phyloP scores from a whole-genome alignment of 2,329 filamentous ascomycete genomes.

The Trichoderma atrobrunneum region DNA sequence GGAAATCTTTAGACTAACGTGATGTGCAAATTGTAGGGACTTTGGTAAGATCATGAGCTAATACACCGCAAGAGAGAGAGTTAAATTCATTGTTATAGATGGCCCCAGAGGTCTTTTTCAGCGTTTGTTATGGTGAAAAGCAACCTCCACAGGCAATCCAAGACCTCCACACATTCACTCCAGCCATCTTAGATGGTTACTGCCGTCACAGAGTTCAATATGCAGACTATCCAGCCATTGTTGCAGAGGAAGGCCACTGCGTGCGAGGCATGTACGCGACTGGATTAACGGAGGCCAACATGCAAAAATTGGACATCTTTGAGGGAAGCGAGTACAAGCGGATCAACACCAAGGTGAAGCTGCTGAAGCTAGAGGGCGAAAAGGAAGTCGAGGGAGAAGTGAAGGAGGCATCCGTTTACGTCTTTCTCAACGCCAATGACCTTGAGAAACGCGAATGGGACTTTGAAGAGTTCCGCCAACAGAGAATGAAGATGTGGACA shows the following conservation, averaged over 20 bases:
- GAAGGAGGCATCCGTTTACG: slow-evolving; percentile 60
- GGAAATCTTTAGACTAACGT: neutral
- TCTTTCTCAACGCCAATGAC: slow-evolving; percentile 50
- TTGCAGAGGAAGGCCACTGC: slow-evolving; percentile 50
- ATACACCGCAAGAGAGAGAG: neutral
- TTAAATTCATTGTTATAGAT: slow-evolving; percentile 49
- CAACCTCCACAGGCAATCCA: slow-evolving; percentile 47
- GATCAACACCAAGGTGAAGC: slow-evolving; percentile 52
- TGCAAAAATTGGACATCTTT: slow-evolving; percentile 74
- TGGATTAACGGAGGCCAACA: slow-evolving; percentile 74
- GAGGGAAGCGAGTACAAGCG: slow-evolving; percentile 74
- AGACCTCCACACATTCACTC: slow-evolving; percentile 61
- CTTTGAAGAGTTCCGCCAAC: slow-evolving; percentile 74
- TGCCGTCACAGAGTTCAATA: slow-evolving; percentile 65
- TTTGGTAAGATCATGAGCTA: neutral
- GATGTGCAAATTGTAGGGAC: neutral
- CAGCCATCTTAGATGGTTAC: slow-evolving; percentile 72
- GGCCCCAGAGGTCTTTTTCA: slow-evolving; percentile 82
- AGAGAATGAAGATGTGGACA: slow-evolving; percentile 63
- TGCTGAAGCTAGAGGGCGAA: slow-evolving; percentile 43
- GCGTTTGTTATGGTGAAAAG: slow-evolving; percentile 69
- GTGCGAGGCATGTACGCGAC: slow-evolving; percentile 76
- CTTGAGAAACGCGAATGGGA: slow-evolving; percentile 83
- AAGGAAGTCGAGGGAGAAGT: slow-evolving; percentile 42
- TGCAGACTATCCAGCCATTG: slow-evolving; percentile 80